Conservation (phyloP, 805 yeast genomes). For the Metschnikowia gelsemii region DNA sequence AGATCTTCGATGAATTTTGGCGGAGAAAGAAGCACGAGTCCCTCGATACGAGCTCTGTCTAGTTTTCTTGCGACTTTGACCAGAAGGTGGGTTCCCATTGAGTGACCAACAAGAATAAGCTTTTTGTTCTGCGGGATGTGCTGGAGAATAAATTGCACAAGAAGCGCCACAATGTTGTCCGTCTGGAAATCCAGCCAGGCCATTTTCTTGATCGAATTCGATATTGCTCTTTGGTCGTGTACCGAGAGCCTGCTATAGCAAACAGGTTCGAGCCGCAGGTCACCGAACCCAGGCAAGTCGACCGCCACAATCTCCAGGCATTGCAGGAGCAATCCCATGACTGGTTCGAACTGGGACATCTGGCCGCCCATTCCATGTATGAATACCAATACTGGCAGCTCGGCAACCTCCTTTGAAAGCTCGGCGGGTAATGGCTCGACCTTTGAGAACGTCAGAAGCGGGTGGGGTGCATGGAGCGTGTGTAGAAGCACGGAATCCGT, state of each 20-base stretch:
- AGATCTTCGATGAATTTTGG: conserved; percentile 30
- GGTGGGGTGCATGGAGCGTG: conserved; percentile 51
- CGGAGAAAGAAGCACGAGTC: conserved; percentile 50
- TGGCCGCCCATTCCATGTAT: conserved; percentile 93
- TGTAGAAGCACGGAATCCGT: conserved; percentile 38
- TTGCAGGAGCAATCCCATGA: conserved; percentile 61
- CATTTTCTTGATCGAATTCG: conserved; percentile 31
- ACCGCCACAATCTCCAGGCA: conserved; percentile 64
- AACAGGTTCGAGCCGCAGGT: too few species aligned
- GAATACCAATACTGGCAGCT: conserved; percentile 61
- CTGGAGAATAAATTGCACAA: conserved; percentile 38
- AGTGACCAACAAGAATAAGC: conserved; percentile 61
- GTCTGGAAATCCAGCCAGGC: conserved; percentile 42
- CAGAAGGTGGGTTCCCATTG: conserved; percentile 66
- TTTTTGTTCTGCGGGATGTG: conserved; percentile 42
- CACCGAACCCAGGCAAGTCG: conserved; percentile 91
- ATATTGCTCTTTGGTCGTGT: conserved; percentile 32
- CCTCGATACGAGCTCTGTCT: conserved; percentile 42
- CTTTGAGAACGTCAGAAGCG: conserved; percentile 31
- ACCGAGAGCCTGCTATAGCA: too few species aligned
- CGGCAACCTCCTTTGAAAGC: conserved; percentile 37
- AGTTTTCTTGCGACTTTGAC: conserved; percentile 44
- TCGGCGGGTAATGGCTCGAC: conserved; percentile 20
- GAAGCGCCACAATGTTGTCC: conserved; percentile 40
- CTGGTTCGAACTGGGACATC: conserved; percentile 76